Evolutionary conservation across 2,329 filamentous ascomycete species (phyloP).

Genomic region (Verticillium alfalfae): DNA sequence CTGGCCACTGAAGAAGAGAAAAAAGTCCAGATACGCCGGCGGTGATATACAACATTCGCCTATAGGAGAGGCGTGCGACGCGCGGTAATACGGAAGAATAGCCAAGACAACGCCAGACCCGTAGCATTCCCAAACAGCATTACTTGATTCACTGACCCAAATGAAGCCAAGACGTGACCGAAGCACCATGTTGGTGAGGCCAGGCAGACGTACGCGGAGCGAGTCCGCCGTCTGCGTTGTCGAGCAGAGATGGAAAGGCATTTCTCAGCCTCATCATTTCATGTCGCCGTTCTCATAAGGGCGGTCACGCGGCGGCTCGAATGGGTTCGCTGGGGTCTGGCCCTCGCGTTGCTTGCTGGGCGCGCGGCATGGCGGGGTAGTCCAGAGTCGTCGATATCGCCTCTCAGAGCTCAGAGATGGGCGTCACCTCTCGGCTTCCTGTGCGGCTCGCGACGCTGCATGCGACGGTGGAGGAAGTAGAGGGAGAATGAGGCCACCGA

Average conservation of each 20-base stretch:
- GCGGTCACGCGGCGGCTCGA: background rate
- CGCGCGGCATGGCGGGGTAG: background rate
- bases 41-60: background rate
- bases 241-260: background rate
- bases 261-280: background rate
- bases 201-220: background rate
- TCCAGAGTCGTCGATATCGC: background rate
- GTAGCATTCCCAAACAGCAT: background rate
- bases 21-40: background rate
- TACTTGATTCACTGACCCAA: too few relatives aligned
- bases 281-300: background rate
- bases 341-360: background rate
- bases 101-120: background rate
- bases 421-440: background rate
- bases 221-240: background rate
- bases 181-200: background rate
- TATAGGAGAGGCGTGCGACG: background rate
- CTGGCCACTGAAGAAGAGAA: background rate
- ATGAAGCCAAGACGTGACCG: background rate
- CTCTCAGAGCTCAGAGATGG: background rate
- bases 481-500: background rate
- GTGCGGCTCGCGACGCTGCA: background rate
- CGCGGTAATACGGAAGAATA: background rate
- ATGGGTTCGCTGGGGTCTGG: background rate
- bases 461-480: background rate